Conservation (phyloP, 2,329 filamentous ascomycete genomes). For the Ophiocordyceps camponoti-leonardi region DNA sequence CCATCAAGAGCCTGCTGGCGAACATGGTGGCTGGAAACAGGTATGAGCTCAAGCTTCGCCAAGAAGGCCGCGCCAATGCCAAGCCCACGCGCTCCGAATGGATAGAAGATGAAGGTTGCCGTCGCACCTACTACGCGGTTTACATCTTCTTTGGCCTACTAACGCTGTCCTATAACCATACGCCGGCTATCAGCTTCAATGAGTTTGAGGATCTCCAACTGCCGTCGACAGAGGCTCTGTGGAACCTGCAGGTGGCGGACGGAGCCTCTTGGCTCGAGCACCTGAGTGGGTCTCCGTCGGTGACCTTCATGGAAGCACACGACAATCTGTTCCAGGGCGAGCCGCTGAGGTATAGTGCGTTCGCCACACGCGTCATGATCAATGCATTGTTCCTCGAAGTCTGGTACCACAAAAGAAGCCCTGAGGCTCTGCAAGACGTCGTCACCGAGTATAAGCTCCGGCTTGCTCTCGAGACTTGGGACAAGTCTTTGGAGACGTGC, state of each 20-base stretch:
- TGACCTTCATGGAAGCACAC: slow-evolving; percentile 87
- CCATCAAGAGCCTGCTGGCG: slow-evolving; percentile 91
- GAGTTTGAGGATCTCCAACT: slow-evolving; percentile 89
- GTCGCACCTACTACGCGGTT: slow-evolving; percentile 92
- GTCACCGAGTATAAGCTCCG: slow-evolving; percentile 97
- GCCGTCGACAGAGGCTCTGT: slow-evolving; percentile 83
- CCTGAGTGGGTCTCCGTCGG: slow-evolving; percentile 49
- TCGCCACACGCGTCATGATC: slow-evolving; percentile 95
- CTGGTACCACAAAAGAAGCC: slow-evolving; percentile 97
- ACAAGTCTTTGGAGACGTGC: slow-evolving; percentile 84
- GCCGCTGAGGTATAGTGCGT: slow-evolving; percentile 79
- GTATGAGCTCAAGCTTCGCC: slow-evolving; percentile 87
- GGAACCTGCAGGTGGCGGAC: slow-evolving; percentile 70
- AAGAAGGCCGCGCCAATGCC: slow-evolving; percentile 65
- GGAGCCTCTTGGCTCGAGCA: slow-evolving; percentile 74
- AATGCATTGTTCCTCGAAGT: slow-evolving; percentile 96
- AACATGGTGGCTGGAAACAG: slow-evolving; percentile 98
- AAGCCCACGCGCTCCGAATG: slow-evolving; percentile 72
- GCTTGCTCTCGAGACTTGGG: slow-evolving; percentile 94
- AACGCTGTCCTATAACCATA: slow-evolving; percentile 94
- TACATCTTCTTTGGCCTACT: slow-evolving; percentile 97
- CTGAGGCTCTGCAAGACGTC: slow-evolving; percentile 92
- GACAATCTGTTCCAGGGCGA: slow-evolving; percentile 93
- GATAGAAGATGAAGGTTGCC: slow-evolving; percentile 92
- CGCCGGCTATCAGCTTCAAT: slow-evolving; percentile 93